Conservation (phyloP, 257 asterid species). For the Solanum chmielewskii region DNA sequence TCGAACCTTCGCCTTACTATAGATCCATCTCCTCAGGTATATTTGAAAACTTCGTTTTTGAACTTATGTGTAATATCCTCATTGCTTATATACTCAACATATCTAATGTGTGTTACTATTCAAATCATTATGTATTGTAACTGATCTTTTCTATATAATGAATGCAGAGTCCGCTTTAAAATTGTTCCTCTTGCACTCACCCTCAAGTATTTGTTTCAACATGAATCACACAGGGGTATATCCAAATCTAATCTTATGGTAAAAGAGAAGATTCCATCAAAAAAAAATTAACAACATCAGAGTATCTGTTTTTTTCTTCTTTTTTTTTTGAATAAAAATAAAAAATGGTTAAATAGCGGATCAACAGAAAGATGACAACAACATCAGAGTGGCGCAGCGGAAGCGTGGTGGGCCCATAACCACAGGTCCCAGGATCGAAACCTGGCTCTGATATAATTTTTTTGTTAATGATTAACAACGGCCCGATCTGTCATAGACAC, state of each 20-base stretch:
- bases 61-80: background rate
- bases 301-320: background rate
- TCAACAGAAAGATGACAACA: background rate
- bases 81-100: background rate
- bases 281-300: background rate
- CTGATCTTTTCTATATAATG: background rate
- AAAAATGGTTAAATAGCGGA: fast-evolving
- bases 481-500: too few relatives aligned
- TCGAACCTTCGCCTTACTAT: background rate
- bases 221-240: background rate
- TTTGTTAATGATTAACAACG: too few relatives aligned
- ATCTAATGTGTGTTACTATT: background rate
- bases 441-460: slow-evolving; percentile 76
- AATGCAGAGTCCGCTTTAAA: background rate
- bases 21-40: background rate
- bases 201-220: background rate
- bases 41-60: background rate
- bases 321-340: too few relatives aligned
- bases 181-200: background rate
- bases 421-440: slow-evolving; percentile 99
- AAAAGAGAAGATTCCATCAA: background rate
- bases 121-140: background rate
- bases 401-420: slow-evolving; percentile 97
- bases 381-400: slow-evolving; percentile 58
- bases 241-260: background rate